Percentiles rank a stretch among this genome's conserved stretches.
These are phyloP conservation scores for Boletus mariae DNA, from an alignment of 1,284 basidiomycete species.

Conservation along the genomic window DNA sequence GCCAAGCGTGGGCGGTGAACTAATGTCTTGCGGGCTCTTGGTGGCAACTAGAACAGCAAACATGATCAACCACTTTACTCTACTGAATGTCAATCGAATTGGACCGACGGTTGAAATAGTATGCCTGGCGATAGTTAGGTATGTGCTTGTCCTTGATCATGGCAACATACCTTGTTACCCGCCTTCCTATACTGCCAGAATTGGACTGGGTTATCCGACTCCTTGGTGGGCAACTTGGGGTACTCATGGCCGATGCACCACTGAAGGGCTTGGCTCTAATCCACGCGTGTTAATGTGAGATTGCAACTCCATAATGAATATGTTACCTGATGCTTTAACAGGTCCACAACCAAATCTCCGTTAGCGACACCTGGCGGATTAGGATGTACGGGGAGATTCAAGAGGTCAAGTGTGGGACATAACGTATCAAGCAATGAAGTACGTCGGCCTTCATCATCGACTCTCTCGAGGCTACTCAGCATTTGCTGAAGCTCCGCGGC, in stretches of 20 bases:
- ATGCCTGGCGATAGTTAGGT: slow-evolving; percentile 36
- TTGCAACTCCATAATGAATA: slow-evolving; percentile 9
- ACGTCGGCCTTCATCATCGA: slow-evolving; percentile 74
- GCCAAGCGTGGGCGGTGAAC: slow-evolving; percentile 60
- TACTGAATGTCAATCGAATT: not conserved
- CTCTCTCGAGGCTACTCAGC: slow-evolving; percentile 66
- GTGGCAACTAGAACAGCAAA: slow-evolving; percentile 57
- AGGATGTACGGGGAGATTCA: slow-evolving; percentile 62
- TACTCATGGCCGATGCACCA: slow-evolving; percentile 81
- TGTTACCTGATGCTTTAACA: slow-evolving; percentile 75
- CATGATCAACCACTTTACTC: not conserved
- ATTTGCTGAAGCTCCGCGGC: slow-evolving; percentile 66
- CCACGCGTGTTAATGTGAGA: slow-evolving; percentile 2
- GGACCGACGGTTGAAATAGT: slow-evolving; percentile 64
- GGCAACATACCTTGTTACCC: slow-evolving; percentile 45
- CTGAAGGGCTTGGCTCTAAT: slow-evolving; percentile 66
- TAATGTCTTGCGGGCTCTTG: slow-evolving; percentile 63
- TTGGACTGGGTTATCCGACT: slow-evolving; percentile 73
- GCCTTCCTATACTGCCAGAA: slow-evolving; percentile 76
- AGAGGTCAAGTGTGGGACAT: slow-evolving; percentile 64
- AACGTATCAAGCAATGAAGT: slow-evolving; percentile 64
- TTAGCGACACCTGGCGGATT: slow-evolving; percentile 63
- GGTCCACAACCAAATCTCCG: slow-evolving; percentile 64
- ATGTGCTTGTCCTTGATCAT: not conserved
- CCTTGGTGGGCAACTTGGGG: slow-evolving; percentile 62